Evolutionary conservation across 116 monocot species (phyloP).

Genomic region (Phalaenopsis hybrid): DNA sequence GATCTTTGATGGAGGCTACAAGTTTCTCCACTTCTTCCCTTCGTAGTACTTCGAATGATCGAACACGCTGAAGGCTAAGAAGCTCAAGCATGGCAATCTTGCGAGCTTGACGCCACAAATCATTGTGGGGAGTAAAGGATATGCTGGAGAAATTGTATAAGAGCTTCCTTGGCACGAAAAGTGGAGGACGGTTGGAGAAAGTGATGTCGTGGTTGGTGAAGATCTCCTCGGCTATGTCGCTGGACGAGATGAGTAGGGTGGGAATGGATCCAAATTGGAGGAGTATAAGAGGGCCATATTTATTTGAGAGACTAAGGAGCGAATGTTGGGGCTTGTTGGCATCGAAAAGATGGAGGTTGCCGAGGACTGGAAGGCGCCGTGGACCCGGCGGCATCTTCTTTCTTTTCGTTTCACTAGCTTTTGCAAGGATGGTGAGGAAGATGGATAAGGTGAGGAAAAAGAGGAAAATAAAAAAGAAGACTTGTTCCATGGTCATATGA

Average conservation of each 20-base stretch:
- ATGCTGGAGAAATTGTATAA: not conserved
- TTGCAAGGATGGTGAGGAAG: not conserved
- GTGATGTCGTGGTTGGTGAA: not conserved
- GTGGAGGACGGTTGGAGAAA: conserved; percentile 1
- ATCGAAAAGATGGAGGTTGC: conserved; percentile 14
- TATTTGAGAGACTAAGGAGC: not conserved
- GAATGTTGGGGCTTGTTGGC: conserved; percentile 11
- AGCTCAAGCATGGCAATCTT: conserved; percentile 5
- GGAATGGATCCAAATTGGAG: conserved; percentile 13
- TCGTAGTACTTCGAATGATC: not conserved
- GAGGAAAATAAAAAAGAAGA: not conserved
- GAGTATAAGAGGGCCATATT: too few relatives aligned
- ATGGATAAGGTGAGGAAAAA: not conserved
- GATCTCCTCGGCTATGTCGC: not conserved
- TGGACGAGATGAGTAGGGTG: conserved; percentile 7
- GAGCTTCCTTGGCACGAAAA: conserved; percentile 4
- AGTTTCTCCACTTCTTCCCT: conserved; percentile 7
- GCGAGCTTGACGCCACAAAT: conserved; percentile 8
- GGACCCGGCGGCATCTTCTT: not conserved
- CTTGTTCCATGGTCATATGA: not conserved
- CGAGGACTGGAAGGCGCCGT: conserved; percentile 9
- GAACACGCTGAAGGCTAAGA: conserved; percentile 6
- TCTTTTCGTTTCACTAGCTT: not conserved
- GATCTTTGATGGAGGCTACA: not conserved
- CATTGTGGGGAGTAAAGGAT: conserved; percentile 12